Conservation (phyloP, 192 early-diverging fungal species). For the Entrophospora sp. region DNA sequence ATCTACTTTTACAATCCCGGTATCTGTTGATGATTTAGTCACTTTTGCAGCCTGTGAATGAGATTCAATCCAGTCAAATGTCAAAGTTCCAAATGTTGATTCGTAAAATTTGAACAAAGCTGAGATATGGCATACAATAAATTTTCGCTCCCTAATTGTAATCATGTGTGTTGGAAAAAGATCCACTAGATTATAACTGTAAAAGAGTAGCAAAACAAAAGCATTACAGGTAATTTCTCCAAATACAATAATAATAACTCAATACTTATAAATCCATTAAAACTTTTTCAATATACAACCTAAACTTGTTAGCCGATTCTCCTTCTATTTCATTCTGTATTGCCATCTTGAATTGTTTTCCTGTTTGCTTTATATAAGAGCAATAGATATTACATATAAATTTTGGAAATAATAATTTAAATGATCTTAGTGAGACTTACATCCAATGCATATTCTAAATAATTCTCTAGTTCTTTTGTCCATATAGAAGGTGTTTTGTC, state of each 20-base stretch:
- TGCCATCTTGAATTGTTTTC: slow-evolving; percentile 19
- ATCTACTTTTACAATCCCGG: too few species aligned
- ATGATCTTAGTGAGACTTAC: background rate
- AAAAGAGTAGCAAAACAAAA: background rate
- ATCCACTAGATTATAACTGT: slow-evolving; percentile 14
- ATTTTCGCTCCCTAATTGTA: slow-evolving; percentile 18
- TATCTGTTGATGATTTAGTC: too few species aligned
- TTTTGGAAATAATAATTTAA: background rate
- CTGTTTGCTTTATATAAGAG: slow-evolving; percentile 18
- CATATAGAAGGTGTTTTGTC: background rate
- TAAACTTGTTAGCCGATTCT: background rate
- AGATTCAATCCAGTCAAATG: too few species aligned
- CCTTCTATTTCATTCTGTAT: slow-evolving; percentile 15
- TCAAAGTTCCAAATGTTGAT: too few species aligned
- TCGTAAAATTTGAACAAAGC: too few species aligned
- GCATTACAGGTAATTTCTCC: background rate
- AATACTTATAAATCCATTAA: slow-evolving; percentile 19
- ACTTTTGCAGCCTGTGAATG: too few species aligned
- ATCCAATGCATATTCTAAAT: slow-evolving; percentile 9
- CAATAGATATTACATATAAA: slow-evolving; percentile 1
- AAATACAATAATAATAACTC: background rate
- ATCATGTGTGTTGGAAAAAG: background rate
- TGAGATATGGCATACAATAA: slow-evolving; percentile 12
- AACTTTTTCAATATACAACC: slow-evolving; percentile 17
- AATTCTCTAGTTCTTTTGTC: slow-evolving; percentile 8